Conservation (phyloP, 116 monocot genomes). For the Cymodocea nodosa region DNA sequence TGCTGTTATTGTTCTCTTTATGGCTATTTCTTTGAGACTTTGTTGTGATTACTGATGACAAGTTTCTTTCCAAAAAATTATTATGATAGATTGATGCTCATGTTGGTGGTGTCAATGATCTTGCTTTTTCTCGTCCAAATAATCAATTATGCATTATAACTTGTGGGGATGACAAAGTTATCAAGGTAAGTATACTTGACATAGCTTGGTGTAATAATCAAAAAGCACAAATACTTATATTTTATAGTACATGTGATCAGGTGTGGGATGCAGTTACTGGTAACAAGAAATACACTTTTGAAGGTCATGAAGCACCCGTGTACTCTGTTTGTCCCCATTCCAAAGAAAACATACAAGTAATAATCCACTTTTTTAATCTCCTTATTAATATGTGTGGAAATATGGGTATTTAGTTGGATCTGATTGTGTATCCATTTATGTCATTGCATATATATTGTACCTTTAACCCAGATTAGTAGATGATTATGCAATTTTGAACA, state of each 20-base stretch:
- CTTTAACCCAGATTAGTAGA: no score
- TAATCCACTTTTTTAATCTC: neutral
- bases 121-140: conserved; percentile 72
- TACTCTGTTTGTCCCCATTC: conserved; percentile 87
- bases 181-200: conserved; percentile 39
- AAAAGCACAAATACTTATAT: neutral
- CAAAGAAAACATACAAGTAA: conserved; percentile 81
- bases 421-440: no score
- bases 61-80: no score
- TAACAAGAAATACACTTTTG: conserved; percentile 52
- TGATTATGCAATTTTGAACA: no score
- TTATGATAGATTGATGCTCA: conserved; percentile 79
- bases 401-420: no score
- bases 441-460: no score
- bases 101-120: conserved; percentile 84
- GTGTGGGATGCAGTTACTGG: conserved; percentile 91
- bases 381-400: no score
- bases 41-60: no score
- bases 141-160: conserved; percentile 66
- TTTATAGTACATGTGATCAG: conserved; percentile 18
- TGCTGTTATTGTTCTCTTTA: no score
- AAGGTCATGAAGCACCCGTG: conserved; percentile 82
- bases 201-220: neutral
- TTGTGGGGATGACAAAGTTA: conserved; percentile 84
- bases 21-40: no score